Evolutionary conservation across 108 stramenopile genomes (phyloP).

Genomic region (Fragilariopsis cylindrus): DNA sequence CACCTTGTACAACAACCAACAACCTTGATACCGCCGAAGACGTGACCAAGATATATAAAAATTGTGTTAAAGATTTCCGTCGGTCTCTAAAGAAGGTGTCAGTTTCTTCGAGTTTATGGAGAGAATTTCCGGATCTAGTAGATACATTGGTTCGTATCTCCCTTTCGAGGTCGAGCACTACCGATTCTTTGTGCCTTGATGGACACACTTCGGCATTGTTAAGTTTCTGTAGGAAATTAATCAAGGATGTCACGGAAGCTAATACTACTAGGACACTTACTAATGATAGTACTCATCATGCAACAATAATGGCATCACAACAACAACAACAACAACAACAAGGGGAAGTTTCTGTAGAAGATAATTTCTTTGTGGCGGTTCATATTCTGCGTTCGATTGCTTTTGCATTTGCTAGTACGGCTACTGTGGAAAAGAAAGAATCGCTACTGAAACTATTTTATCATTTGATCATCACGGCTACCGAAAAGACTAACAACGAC

Average conservation of each 20-base stretch:
- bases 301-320: background rate
- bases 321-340: background rate
- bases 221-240: slow-evolving; percentile 14
- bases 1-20: too few relatives aligned
- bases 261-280: background rate
- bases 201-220: slow-evolving; percentile 21
- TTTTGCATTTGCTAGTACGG: background rate
- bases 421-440: slow-evolving; percentile 1
- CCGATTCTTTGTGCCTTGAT: slow-evolving; percentile 12
- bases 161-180: background rate
- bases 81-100: background rate
- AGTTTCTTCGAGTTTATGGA: slow-evolving; percentile 7
- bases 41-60: background rate
- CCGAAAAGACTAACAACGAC: slow-evolving; percentile 1
- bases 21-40: too few relatives aligned
- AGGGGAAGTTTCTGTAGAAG: background rate
- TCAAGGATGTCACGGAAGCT: slow-evolving; percentile 24
- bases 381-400: slow-evolving; percentile 28
- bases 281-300: background rate
- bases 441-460: slow-evolving; percentile 26
- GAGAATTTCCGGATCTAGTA: background rate
- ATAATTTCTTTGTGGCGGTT: slow-evolving; percentile 20
- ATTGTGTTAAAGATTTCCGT: background rate
- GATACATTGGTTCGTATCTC: slow-evolving; percentile 8
- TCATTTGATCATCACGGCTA: slow-evolving; percentile 22